Evolutionary conservation across 306 rosid genomes (phyloP), one percentile per base, ranked within the genome.

Genomic region (Biancaea sappan): DNA sequence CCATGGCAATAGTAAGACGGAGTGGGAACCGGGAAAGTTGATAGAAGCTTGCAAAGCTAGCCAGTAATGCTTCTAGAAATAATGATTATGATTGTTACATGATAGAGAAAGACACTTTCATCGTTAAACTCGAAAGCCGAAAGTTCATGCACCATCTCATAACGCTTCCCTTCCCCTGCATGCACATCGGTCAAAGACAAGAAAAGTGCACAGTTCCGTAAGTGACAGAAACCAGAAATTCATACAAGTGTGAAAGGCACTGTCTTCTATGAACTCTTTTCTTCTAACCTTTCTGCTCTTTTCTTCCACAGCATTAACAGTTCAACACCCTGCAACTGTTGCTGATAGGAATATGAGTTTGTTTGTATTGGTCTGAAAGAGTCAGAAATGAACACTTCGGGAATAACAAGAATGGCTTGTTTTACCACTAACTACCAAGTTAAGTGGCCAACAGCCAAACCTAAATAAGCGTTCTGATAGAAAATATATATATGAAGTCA

Each of bases 381-480:
- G 61, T 78, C 76, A 71, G 57, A 84, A 81, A 83, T 59, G 11
- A 68, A 76, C 61, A 61, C 69, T 70, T 57, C 66, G 81, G 79
- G 72, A 82, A 75, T 72, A 76, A 79, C 53, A 72, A 59, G 71
- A 50, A 21, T 48, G 59, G 73, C 57, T 59, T 73, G 54, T 67
- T 68, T 72, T 80, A 75, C 60, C 77, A 70, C 85, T 77, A 53
- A 70, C 79, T 22, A 56, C 71, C 85, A 58, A 77, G 57, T 71
- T 68, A 82, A 91, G 97, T 91, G 97, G 92, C 92, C 84, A 91
- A 89, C 97, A 88, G 79, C 96, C 81, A 65, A 88, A 81, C 90
- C 79, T 80, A 80, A 86, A 78, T 79, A 81, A 83, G 67, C 80
- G 87, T 69, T n/a, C n/a, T 65, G 51, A 82, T 70, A 81, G 75